Evolutionary conservation across 2,329 filamentous ascomycete genomes (phyloP).

Genomic region (Aspergillus caelatus): DNA sequence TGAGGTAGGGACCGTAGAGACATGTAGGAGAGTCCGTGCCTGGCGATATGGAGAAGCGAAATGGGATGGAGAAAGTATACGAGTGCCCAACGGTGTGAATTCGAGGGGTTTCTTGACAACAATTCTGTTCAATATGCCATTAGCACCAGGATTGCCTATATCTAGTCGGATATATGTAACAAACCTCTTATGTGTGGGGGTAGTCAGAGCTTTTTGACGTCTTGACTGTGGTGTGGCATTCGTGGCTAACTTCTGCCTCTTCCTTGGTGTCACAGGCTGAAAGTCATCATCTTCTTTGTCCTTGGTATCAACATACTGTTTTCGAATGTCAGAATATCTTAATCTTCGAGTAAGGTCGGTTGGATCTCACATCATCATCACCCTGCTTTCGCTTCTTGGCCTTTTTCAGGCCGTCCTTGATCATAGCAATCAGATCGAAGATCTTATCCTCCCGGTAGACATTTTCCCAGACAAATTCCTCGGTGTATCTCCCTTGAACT

Average conservation of each 20-base stretch:
- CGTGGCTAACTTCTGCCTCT: conserved; percentile 56
- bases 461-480: conserved; percentile 91
- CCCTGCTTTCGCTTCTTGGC: conserved; percentile 59
- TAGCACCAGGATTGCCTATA: conserved; percentile 21
- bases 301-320: conserved; percentile 43
- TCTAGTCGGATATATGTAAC: conserved; percentile 20
- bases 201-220: conserved; percentile 53
- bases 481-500: conserved; percentile 84
- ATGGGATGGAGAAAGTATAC: conserved; percentile 74
- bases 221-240: conserved; percentile 46
- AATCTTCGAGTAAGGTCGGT: not conserved
- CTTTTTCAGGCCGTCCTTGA: conserved; percentile 67
- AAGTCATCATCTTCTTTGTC: conserved; percentile 35
- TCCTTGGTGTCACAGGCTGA: conserved; percentile 56
- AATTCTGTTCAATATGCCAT: conserved; percentile 48
- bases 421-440: conserved; percentile 64
- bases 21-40: conserved; percentile 85
- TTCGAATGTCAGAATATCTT: conserved; percentile 11
- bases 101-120: conserved; percentile 85
- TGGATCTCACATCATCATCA: conserved; percentile 40
- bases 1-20: conserved; percentile 86
- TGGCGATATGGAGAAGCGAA: conserved; percentile 85
- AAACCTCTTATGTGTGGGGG: conserved; percentile 66
- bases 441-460: conserved; percentile 71
- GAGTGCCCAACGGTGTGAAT: conserved; percentile 92